A percentile compares a stretch with the other conserved stretches of the same genome.
These are phyloP conservation scores for Megacollybia platyphylla DNA, from an alignment of 1,284 basidiomycete genomes.

Conservation along the genomic window DNA sequence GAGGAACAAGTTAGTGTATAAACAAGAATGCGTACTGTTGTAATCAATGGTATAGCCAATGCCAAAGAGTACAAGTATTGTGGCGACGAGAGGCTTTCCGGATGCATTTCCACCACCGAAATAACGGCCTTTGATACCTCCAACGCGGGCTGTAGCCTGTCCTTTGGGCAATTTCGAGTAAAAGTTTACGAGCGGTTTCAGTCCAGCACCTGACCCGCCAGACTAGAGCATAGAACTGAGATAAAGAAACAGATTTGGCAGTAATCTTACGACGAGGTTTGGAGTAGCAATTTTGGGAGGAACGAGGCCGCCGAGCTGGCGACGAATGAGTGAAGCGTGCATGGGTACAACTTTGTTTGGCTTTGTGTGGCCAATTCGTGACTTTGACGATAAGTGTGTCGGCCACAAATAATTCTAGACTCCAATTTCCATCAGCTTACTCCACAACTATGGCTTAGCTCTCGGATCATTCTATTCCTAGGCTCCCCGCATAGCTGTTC, in stretches of 20 bases:
- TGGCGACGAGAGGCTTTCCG: slow-evolving; percentile 59
- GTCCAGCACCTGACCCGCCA: slow-evolving; percentile 69
- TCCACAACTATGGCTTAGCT: no score
- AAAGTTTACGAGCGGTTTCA: slow-evolving; percentile 81
- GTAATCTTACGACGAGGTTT: slow-evolving; percentile 59
- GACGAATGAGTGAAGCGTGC: slow-evolving; percentile 75
- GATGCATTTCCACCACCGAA: slow-evolving; percentile 82
- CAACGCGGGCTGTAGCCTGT: slow-evolving; percentile 45
- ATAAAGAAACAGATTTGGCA: background rate
- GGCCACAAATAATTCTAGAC: no score
- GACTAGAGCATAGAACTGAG: slow-evolving; percentile 26
- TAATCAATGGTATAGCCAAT: slow-evolving; percentile 88
- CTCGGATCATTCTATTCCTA: no score
- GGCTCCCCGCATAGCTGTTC: no score
- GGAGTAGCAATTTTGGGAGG: slow-evolving; percentile 95
- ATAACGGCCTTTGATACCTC: slow-evolving; percentile 67
- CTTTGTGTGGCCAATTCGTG: no score
- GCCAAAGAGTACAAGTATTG: slow-evolving; percentile 67
- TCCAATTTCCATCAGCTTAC: no score
- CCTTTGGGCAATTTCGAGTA: slow-evolving; percentile 90
- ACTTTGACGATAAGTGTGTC: no score
- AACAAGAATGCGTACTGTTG: slow-evolving; percentile 55
- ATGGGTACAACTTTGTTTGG: slow-evolving; percentile 23
- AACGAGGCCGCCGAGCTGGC: slow-evolving; percentile 71
- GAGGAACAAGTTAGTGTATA: slow-evolving; percentile 1